These are phyloP conservation scores for Tirmania nivea DNA, from an alignment of 495 filamentous ascomycete genomes.

Conservation along the genomic window DNA sequence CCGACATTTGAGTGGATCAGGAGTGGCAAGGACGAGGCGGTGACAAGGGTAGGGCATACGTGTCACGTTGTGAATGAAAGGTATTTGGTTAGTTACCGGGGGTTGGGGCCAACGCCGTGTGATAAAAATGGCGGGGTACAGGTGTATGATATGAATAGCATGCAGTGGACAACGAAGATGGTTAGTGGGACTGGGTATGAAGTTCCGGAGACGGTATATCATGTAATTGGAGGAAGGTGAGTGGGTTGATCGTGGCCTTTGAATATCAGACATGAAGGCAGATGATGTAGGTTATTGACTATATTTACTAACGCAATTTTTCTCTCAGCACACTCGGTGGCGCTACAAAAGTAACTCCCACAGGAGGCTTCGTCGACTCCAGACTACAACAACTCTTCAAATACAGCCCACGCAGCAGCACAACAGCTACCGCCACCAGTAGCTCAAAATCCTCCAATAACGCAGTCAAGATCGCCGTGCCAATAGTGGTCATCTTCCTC, in stretches of 20 bases:
- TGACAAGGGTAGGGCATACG: background rate
- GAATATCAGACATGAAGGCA: no score
- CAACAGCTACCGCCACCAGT: no score
- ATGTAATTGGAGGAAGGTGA: conserved; percentile 1
- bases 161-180: conserved; percentile 2
- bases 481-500: no score
- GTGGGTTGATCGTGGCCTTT: background rate
- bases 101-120: background rate
- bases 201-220: background rate
- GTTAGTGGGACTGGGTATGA: background rate
- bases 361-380: no score
- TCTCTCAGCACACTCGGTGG: no score
- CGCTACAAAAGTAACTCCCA: no score
- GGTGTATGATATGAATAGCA: background rate
- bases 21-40: conserved; percentile 26
- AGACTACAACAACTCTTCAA: no score
- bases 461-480: no score
- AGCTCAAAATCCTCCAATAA: no score
- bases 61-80: background rate
- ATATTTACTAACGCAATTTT: no score
- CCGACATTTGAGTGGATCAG: conserved; percentile 53
- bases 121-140: background rate
- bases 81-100: conserved; percentile 1
- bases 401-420: no score
- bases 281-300: no score